These are phyloP conservation scores for Stentor coeruleus DNA, from an alignment of 73 alveolate species.

Conservation along the genomic window DNA sequence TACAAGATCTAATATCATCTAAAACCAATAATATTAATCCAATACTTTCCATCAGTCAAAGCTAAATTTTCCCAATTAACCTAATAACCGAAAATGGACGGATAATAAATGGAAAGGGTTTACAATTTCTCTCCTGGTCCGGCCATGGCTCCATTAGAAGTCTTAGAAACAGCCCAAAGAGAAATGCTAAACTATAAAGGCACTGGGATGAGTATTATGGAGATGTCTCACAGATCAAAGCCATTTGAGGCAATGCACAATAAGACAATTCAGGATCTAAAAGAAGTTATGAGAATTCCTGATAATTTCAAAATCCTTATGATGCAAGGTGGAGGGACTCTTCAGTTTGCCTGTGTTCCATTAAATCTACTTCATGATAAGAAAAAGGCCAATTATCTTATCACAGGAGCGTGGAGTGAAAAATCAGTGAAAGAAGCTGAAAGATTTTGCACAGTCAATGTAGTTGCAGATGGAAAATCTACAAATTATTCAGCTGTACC, in stretches of 20 bases:
- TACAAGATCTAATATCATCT: too few relatives aligned
- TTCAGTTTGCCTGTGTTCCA: constrained; percentile 72
- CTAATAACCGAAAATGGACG: too few relatives aligned
- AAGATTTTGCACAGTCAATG: constrained; percentile 55
- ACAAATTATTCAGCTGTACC: constrained; percentile 59
- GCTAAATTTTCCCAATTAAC: too few relatives aligned
- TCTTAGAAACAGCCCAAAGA: constrained; percentile 67
- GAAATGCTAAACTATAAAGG: constrained; percentile 83
- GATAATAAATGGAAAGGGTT: constrained; percentile 49
- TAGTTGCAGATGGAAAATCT: constrained; percentile 42
- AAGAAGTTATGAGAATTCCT: constrained; percentile 68
- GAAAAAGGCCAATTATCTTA: constrained; percentile 65
- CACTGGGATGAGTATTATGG: constrained; percentile 59
- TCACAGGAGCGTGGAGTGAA: constrained; percentile 78
- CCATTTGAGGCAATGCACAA: constrained; percentile 53
- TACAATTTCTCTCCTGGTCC: constrained; percentile 92
- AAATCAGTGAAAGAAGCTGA: constrained; percentile 67
- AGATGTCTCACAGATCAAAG: constrained; percentile 37
- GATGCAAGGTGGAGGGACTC: constrained; percentile 84
- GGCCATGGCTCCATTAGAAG: constrained; percentile 78
- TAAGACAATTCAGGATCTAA: constrained; percentile 55
- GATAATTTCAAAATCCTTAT: constrained; percentile 54
- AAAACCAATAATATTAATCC: too few relatives aligned
- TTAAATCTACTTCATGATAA: constrained; percentile 62
- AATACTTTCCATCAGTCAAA: too few relatives aligned